Base-by-base conservation (phyloP, 2,329 filamentous ascomycete species). In the Erysiphe pulchra region DNA sequence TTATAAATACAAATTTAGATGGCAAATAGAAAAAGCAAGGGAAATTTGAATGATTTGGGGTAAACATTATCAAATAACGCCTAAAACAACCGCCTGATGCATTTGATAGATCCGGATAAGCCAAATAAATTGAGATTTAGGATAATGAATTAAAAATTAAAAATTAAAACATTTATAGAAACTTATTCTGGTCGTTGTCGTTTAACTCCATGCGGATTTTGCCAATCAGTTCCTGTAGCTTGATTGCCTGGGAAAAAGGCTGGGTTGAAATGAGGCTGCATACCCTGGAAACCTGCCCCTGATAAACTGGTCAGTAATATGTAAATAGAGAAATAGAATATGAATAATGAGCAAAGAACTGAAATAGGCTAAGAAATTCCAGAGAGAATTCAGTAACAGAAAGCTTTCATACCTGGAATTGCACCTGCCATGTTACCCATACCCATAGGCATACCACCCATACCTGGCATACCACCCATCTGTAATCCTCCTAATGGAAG, bases 201-300 rank as follows among this genome's bases (percentile, higher is more conserved):
- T 64, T 90, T 90, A 3, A 77, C 75, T 30, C 80, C 80, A 53
- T 87, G 82, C 6, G 82, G 82, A 55, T 87, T 87, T 67, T 80
- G 81, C 46, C 74, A 75, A 45, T 77, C 76, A 42, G 61, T 64
- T 37, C 62, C 62, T 42, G 60, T 61, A 38, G 59, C 61, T 46
- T 63, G 62, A 30, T 60, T 60, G 50, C 69, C 68, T 53, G 67
- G 63, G 59, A 84, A 87, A 63, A 84, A 85, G 47, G 68, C 73
- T 34, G 77, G 73, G 56, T 79, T 81, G 62, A 85, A 87, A 55
- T 76, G 73, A 46, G 70, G 68, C 56, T 73, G 73, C 64, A 77
- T 75, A 49, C 68, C 73, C 62, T 75, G 73, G 60, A 84, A 84
- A 39, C 71, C 75, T 68, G 52, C 54, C 41, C 54, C 56, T 56